Conservation (phyloP, 2,329 filamentous ascomycete genomes). For the Cladosporium sp. region DNA sequence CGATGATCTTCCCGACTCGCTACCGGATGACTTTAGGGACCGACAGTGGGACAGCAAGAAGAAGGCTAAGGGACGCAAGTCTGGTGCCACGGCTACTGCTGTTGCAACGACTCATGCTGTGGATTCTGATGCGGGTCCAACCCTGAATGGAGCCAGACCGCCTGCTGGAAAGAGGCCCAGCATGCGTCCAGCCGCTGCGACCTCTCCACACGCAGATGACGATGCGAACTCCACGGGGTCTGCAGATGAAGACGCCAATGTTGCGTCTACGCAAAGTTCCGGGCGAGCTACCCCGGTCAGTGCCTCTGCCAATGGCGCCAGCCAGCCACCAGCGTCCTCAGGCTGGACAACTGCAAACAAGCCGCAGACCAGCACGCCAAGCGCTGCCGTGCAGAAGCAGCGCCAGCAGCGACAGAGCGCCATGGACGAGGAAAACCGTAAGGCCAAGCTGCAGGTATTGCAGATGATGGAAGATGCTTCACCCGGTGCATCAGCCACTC, state of each 20-base stretch:
- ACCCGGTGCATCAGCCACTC: conserved; percentile 3
- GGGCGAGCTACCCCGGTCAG: neutral
- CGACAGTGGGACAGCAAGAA: conserved; percentile 29
- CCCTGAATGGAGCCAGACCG: neutral
- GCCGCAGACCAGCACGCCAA: conserved; percentile 6
- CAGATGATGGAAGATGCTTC: conserved; percentile 29
- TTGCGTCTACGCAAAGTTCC: conserved; percentile 7
- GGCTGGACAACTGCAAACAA: neutral
- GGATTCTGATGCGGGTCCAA: neutral
- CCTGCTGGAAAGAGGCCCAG: conserved; percentile 35
- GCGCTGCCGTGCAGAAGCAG: conserved; percentile 1
- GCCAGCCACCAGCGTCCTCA: conserved; percentile 5
- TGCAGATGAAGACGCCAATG: conserved; percentile 16
- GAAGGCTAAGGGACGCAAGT: conserved; percentile 18
- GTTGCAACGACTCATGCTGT: neutral
- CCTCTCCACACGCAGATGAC: conserved; percentile 35
- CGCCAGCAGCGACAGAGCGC: conserved; percentile 5
- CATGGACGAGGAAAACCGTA: conserved; percentile 34
- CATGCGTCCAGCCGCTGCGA: conserved; percentile 32
- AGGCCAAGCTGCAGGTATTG: conserved; percentile 38
- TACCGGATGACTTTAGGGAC: conserved; percentile 45
- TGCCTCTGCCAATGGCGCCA: neutral
- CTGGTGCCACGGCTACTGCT: neutral
- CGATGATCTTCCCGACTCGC: conserved; percentile 43
- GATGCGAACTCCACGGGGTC: conserved; percentile 25